These are phyloP conservation scores for Daedaleopsis nitida DNA, from an alignment of 768 basidiomycete species.

Conservation along the genomic window DNA sequence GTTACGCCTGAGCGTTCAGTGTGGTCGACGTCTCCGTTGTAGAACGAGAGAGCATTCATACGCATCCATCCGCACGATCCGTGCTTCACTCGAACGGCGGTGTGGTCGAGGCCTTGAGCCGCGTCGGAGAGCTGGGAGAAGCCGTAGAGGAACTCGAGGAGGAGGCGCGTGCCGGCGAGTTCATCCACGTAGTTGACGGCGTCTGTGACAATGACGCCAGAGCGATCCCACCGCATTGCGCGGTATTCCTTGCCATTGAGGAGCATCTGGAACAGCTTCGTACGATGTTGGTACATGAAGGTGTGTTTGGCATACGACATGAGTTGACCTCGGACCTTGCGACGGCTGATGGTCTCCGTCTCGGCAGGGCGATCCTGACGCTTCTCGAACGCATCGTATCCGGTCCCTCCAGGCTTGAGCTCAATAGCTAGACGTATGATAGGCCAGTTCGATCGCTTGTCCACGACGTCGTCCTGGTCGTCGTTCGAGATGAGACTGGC, in stretches of 20 bases:
- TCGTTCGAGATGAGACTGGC: too few relatives aligned
- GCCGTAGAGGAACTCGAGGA: neutral
- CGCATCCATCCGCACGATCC: neutral
- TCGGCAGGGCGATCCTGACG: too few relatives aligned
- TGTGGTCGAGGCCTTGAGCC: slow-evolving; percentile 5
- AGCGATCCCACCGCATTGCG: slow-evolving; percentile 3
- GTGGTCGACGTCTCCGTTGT: too few relatives aligned
- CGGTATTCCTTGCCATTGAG: slow-evolving; percentile 1
- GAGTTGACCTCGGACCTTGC: neutral
- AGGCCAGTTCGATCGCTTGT: too few relatives aligned
- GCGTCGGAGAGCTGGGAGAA: neutral
- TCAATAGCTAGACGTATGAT: too few relatives aligned
- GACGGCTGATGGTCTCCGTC: neutral
- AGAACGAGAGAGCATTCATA: neutral
- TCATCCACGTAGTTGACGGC: neutral
- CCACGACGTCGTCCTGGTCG: too few relatives aligned
- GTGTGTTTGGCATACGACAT: neutral
- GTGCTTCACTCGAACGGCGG: neutral
- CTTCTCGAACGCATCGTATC: too few relatives aligned
- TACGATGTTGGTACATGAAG: neutral
- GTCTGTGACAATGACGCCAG: neutral
- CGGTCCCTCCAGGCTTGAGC: too few relatives aligned
- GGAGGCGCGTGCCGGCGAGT: neutral
- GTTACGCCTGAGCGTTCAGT: too few relatives aligned
- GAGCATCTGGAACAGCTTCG: neutral